phyloP scores from a whole-genome alignment of 768 basidiomycete genomes.

The Hygrophoropsis aurantiaca region DNA sequence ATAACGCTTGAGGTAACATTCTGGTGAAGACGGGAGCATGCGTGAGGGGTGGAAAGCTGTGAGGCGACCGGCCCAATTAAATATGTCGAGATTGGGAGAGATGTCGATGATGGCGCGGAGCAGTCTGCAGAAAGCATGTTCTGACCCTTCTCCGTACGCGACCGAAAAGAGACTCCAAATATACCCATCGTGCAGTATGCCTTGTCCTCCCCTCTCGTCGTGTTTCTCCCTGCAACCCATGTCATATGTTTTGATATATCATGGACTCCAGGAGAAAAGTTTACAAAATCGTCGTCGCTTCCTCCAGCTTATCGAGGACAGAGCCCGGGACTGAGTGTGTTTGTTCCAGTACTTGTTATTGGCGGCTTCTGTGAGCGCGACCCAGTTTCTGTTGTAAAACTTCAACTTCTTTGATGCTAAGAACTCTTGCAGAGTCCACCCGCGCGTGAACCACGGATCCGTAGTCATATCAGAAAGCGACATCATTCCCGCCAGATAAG shows the following conservation, averaged over 20 bases:
- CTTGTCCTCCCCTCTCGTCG: constrained; percentile 11
- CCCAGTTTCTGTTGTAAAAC: constrained; percentile 10
- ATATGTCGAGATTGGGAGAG: background rate
- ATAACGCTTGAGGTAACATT: background rate
- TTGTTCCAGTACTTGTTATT: background rate
- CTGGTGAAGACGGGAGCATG: background rate
- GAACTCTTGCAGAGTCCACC: constrained; percentile 2
- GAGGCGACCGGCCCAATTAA: background rate
- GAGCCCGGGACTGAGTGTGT: background rate
- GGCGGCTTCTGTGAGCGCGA: background rate
- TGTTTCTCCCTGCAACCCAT: constrained; percentile 10
- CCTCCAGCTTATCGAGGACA: background rate
- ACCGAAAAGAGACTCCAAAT: constrained; percentile 6
- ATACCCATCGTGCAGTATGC: constrained; percentile 11
- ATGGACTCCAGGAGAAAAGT: background rate
- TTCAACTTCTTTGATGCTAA: constrained; percentile 8
- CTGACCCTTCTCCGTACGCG: constrained; percentile 9
- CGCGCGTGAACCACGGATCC: constrained; percentile 12
- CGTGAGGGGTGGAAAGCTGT: background rate
- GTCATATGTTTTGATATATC: constrained; percentile 7
- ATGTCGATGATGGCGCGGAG: background rate
- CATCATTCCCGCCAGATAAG: constrained; percentile 1
- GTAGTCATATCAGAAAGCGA: background rate
- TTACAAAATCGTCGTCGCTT: background rate
- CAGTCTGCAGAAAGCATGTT: background rate